Conservation (phyloP, 805 yeast species). For the Candida ovalis region DNA sequence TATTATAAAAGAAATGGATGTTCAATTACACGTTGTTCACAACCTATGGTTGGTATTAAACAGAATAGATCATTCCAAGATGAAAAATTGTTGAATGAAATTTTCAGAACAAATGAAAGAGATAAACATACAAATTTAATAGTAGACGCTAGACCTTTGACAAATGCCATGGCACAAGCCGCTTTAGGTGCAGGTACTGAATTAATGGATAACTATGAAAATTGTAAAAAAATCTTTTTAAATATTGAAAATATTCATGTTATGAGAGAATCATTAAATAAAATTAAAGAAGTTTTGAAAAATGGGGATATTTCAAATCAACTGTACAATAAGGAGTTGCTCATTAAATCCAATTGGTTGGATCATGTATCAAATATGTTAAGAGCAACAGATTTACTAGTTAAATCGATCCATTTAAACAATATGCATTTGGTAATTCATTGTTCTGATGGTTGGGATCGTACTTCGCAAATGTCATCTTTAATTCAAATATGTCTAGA, state of each 20-base stretch:
- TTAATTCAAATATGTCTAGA: constrained; percentile 83
- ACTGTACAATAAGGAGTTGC: constrained; percentile 46
- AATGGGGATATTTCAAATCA: constrained; percentile 60
- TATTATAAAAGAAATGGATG: constrained; percentile 66
- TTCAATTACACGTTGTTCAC: constrained; percentile 84
- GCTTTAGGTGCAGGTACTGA: constrained; percentile 99
- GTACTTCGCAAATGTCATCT: constrained; percentile 87
- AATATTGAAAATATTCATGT: constrained; percentile 96
- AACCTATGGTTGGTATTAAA: constrained; percentile 87
- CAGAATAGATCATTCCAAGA: constrained; percentile 89
- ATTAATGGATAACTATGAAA: constrained; percentile 78
- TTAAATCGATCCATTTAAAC: constrained; percentile 78
- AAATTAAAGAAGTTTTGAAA: constrained; percentile 56
- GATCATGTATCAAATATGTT: constrained; percentile 64
- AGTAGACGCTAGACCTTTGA: constrained; percentile 87
- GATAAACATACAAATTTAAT: constrained; percentile 47
- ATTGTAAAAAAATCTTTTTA: constrained; percentile 67
- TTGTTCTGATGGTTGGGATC: constrained; percentile 99
- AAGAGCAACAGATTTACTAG: constrained; percentile 71
- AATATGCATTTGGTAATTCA: constrained; percentile 82
- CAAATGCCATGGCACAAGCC: constrained; percentile 94
- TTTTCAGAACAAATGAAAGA: constrained; percentile 57
- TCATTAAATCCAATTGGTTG: constrained; percentile 76
- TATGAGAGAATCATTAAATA: constrained; percentile 78
- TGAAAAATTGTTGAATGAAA: constrained; percentile 73